phyloP scores from a whole-genome alignment of 768 basidiomycete genomes.

The Lenzites betulinus region DNA sequence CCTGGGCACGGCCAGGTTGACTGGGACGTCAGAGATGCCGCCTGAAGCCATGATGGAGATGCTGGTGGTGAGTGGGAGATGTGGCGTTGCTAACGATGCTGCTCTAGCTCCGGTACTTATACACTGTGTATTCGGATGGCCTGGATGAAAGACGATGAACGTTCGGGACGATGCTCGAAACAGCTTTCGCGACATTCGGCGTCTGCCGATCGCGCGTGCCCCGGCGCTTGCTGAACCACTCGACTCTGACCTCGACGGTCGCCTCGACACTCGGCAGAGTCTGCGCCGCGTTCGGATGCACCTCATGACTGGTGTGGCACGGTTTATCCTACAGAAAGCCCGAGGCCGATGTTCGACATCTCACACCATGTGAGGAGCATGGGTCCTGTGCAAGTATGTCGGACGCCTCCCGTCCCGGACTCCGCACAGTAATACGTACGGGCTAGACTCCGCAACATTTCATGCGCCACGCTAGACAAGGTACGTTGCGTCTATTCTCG shows the following conservation, averaged over 20 bases:
- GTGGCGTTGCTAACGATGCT: too few relatives aligned
- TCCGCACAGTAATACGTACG: not conserved
- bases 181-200: not conserved
- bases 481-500: not conserved
- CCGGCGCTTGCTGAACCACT: not conserved
- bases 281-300: not conserved
- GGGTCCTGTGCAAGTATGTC: too few relatives aligned
- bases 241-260: not conserved
- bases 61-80: not conserved
- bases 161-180: constrained; percentile 21
- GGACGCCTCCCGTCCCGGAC: not conserved
- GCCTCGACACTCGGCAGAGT: not conserved
- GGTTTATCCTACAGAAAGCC: not conserved
- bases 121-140: not conserved
- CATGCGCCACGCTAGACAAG: too few relatives aligned
- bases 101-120: not conserved
- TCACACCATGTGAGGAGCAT: not conserved
- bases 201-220: not conserved
- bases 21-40: constrained; percentile 48
- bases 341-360: not conserved
- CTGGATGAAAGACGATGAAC: constrained; percentile 1
- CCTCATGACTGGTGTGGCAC: constrained; percentile 7
- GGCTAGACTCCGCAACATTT: not conserved
- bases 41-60: constrained; percentile 20
- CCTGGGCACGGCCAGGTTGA: constrained; percentile 65